A percentile compares a stretch with the other conserved stretches of the same genome.
phyloP scores from a whole-genome alignment of 805 yeast species.

The Blastobotrys terrestris region DNA sequence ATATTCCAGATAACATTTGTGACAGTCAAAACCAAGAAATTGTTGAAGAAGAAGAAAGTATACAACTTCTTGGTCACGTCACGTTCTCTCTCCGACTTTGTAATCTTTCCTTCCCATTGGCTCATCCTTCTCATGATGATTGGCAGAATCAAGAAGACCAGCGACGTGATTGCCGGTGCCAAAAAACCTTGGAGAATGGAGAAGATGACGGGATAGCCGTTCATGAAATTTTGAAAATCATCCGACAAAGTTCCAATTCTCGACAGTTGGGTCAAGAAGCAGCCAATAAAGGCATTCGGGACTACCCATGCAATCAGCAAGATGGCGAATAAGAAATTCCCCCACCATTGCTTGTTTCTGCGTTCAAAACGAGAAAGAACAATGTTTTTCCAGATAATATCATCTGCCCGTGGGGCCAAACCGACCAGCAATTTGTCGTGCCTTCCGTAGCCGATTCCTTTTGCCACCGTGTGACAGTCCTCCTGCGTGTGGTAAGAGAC shows the following conservation, averaged over 20 bases:
- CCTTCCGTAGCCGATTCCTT: constrained; percentile 3
- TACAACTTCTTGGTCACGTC: constrained; percentile 34
- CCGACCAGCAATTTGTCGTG: constrained; percentile 16
- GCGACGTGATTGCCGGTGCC: constrained; percentile 31
- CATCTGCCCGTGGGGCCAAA: constrained; percentile 32
- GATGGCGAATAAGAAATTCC: constrained; percentile 27
- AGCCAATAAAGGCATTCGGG: constrained; percentile 37
- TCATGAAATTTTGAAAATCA: constrained; percentile 26
- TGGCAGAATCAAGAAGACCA: constrained; percentile 32
- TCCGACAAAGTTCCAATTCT: constrained; percentile 35
- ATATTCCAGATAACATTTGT: constrained; percentile 36
- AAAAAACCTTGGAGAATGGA: constrained; percentile 36
- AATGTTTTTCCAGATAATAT: constrained; percentile 34
- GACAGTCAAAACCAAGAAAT: constrained; percentile 33
- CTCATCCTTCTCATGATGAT: constrained; percentile 31
- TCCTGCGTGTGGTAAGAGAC: constrained; percentile 23
- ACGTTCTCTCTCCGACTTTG: constrained; percentile 33
- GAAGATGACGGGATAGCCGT: constrained; percentile 22
- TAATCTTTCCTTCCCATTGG: constrained; percentile 33
- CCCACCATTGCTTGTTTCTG: constrained; percentile 27
- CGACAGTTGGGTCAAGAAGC: constrained; percentile 33
- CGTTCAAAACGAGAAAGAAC: constrained; percentile 25
- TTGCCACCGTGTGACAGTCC: constrained; percentile 23
- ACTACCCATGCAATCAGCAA: constrained; percentile 33
- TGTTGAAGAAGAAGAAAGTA: constrained; percentile 34